Conservation (phyloP, 129 eudicot species). For the Artemisia argyi region DNA sequence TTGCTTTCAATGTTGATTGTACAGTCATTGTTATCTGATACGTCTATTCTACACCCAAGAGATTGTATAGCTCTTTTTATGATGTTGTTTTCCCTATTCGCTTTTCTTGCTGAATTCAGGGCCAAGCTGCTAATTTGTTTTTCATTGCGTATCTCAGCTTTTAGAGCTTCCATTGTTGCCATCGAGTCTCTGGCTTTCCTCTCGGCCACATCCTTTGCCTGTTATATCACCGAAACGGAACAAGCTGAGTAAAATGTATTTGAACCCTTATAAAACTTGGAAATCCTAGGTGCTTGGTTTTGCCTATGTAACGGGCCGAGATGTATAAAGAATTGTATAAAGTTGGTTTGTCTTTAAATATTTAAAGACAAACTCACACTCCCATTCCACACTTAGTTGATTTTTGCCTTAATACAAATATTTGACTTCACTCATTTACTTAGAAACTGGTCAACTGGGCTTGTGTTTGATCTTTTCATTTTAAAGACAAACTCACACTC, state of each 20-base stretch:
- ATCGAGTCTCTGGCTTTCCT: constrained; percentile 55
- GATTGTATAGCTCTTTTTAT: constrained; percentile 86
- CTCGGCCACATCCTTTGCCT: constrained; percentile 88
- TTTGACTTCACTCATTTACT: neutral
- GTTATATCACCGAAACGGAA: constrained; percentile 23
- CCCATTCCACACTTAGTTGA: too few species aligned
- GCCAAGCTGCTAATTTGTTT: constrained; percentile 73
- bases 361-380: too few species aligned
- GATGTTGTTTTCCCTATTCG: constrained; percentile 68
- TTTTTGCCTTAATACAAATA: too few species aligned
- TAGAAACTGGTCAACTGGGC: neutral
- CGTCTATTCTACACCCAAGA: constrained; percentile 73
- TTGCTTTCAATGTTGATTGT: constrained; percentile 70
- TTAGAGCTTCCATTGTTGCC: constrained; percentile 53
- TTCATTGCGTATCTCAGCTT: constrained; percentile 69
- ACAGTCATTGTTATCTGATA: constrained; percentile 72
- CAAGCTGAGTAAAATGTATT: neutral
- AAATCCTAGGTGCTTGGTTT: too few species aligned
- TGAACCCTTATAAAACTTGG: neutral
- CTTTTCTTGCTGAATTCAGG: constrained; percentile 55
- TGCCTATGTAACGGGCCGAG: too few species aligned
- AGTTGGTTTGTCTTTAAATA: too few species aligned
- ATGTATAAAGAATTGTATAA: too few species aligned
- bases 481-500: too few species aligned
- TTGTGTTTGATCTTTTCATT: neutral